Evolutionary conservation across 768 basidiomycete genomes (phyloP).

Genomic region (Mycena latifolia): DNA sequence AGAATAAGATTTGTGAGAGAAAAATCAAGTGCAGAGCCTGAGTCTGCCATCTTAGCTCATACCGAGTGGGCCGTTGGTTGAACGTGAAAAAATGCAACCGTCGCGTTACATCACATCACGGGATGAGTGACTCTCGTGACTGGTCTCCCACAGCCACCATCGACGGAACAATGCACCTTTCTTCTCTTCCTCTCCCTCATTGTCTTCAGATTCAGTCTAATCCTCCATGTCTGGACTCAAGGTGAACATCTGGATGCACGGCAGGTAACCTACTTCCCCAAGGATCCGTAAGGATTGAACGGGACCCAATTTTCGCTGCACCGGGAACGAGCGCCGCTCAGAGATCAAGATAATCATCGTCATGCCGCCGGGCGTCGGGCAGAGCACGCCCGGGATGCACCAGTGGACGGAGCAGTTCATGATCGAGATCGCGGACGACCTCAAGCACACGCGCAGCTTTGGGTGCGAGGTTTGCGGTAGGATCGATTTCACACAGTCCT

Average conservation of each 20-base stretch:
- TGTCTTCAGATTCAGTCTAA: no score
- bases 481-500: no score
- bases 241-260: conserved; percentile 18
- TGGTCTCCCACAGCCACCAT: no score
- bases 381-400: conserved; percentile 21
- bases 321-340: conserved; percentile 21
- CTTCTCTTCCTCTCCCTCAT: not conserved
- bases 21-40: no score
- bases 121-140: no score
- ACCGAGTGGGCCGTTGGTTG: no score
- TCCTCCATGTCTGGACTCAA: conserved; percentile 7
- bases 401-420: conserved; percentile 21
- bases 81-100: no score
- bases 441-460: conserved; percentile 22
- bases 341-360: conserved; percentile 10
- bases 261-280: not conserved
- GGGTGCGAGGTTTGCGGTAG: conserved; percentile 18
- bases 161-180: not conserved
- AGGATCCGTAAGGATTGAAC: not conserved
- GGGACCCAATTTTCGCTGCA: not conserved
- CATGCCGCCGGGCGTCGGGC: conserved; percentile 10
- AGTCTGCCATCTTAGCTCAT: no score
- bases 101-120: no score
- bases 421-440: conserved; percentile 15
- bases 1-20: no score